Evolutionary conservation across 225 moss, liverwort and hornwort species (phyloP).

Genomic region (Ulota crispa): DNA sequence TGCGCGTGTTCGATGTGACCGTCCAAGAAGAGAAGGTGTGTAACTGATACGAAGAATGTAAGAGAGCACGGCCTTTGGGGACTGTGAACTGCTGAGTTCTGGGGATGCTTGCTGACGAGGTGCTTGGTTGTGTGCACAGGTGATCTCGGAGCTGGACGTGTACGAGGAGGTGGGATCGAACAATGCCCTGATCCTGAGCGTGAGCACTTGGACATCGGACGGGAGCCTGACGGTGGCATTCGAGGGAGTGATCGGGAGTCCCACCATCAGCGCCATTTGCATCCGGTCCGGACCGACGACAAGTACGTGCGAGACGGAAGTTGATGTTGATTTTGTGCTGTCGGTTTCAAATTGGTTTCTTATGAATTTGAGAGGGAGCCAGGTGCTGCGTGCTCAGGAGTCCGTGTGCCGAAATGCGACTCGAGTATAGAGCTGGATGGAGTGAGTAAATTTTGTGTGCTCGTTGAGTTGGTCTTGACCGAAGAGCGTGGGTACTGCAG

Average conservation of each 20-base stretch:
- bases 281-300: constrained; percentile 59
- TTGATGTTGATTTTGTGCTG: background rate
- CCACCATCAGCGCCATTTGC: constrained; percentile 81
- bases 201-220: constrained; percentile 47
- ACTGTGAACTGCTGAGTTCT: background rate
- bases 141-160: constrained; percentile 80
- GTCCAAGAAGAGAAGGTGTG: constrained; percentile 83
- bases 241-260: constrained; percentile 77
- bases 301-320: constrained; percentile 21
- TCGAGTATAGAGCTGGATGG: background rate
- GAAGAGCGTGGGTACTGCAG: constrained; percentile 8
- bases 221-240: constrained; percentile 65
- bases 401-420: background rate
- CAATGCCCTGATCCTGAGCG: constrained; percentile 71
- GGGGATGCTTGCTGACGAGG: background rate
- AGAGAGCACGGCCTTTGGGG: background rate
- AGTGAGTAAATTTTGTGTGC: background rate
- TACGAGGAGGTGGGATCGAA: constrained; percentile 94
- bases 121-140: constrained; percentile 42
- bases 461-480: background rate
- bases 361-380: background rate
- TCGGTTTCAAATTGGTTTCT: background rate
- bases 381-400: too few species aligned
- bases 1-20: constrained; percentile 93
- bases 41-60: background rate